Conservation (phyloP, 495 filamentous ascomycete genomes). For the Friedmanniomyces endolithicus region DNA sequence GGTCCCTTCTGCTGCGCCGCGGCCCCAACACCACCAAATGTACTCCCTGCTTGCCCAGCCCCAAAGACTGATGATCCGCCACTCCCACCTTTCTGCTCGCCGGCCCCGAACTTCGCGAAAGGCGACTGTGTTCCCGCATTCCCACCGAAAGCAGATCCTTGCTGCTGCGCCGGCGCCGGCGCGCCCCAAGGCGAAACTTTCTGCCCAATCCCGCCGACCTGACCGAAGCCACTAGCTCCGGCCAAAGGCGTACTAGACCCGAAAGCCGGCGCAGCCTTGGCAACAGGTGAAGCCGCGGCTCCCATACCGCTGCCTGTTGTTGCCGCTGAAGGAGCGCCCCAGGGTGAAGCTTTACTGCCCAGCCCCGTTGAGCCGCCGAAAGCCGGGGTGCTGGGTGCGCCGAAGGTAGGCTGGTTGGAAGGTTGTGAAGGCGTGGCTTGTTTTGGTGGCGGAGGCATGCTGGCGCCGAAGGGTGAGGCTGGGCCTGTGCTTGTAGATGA, state of each 20-base stretch:
- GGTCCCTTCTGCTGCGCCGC: not conserved
- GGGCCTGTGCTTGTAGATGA: slow-evolving; percentile 1
- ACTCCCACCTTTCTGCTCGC: not conserved
- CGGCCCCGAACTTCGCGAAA: slow-evolving; percentile 6
- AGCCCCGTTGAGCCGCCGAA: slow-evolving; percentile 21
- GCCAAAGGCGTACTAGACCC: slow-evolving; percentile 1
- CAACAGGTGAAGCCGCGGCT: not conserved
- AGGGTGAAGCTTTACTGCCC: slow-evolving; percentile 15
- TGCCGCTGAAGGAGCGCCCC: slow-evolving; percentile 4
- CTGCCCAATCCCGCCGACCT: slow-evolving; percentile 16
- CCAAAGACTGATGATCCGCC: no score
- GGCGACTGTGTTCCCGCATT: slow-evolving; percentile 9
- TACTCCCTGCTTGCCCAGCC: not conserved
- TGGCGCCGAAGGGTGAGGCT: slow-evolving; percentile 11
- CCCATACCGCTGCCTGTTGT: not conserved
- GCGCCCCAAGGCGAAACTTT: slow-evolving; percentile 20
- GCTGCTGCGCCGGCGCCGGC: not conserved
- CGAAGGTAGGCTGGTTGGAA: slow-evolving; percentile 15
- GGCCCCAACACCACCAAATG: not conserved
- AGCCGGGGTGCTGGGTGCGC: slow-evolving; percentile 14
- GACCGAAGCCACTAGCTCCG: slow-evolving; percentile 15
- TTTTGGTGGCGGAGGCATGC: slow-evolving; percentile 13
- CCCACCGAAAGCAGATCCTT: slow-evolving; percentile 6
- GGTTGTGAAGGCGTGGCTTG: not conserved
- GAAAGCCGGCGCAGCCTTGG: not conserved